Evolutionary conservation across 441 rosid genomes (phyloP).

Genomic region (Pelargonium myrrhifolium): DNA sequence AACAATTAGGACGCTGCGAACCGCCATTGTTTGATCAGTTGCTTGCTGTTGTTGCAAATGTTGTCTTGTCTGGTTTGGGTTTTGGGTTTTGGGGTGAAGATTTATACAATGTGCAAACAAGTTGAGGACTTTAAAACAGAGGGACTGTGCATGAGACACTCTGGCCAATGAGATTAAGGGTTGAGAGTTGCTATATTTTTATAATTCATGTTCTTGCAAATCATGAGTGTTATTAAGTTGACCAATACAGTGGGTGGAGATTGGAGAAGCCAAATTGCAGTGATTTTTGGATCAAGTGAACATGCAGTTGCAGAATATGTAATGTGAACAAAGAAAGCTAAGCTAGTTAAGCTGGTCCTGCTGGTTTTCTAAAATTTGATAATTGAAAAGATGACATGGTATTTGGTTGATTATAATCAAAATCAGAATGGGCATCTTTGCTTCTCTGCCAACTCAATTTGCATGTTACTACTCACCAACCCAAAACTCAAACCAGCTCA

Average conservation of each 20-base stretch:
- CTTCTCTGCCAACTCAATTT: slow-evolving; percentile 4
- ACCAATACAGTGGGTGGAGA: too few species aligned
- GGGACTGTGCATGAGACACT: not conserved
- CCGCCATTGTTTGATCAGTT: not conserved
- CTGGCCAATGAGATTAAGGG: too few species aligned
- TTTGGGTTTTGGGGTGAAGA: not conserved
- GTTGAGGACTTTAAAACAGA: not conserved
- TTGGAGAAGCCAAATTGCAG: too few species aligned
- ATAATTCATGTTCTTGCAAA: too few species aligned
- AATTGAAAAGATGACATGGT: not conserved
- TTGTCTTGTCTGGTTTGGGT: too few species aligned
- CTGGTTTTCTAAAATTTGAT: not conserved
- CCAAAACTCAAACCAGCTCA: not conserved
- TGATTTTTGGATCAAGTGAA: not conserved
- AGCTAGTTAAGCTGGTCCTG: not conserved
- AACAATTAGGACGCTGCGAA: not conserved
- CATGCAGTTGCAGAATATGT: not conserved
- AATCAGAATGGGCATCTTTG: not conserved
- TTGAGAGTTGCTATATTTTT: too few species aligned
- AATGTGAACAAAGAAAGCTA: not conserved
- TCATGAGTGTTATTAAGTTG: too few species aligned
- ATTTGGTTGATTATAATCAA: not conserved
- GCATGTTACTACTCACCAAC: slow-evolving; percentile 4
- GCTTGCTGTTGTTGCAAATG: not conserved
- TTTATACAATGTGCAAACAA: not conserved